Conservation (phyloP, 2,329 filamentous ascomycete species). For the Beauveria sp. region DNA sequence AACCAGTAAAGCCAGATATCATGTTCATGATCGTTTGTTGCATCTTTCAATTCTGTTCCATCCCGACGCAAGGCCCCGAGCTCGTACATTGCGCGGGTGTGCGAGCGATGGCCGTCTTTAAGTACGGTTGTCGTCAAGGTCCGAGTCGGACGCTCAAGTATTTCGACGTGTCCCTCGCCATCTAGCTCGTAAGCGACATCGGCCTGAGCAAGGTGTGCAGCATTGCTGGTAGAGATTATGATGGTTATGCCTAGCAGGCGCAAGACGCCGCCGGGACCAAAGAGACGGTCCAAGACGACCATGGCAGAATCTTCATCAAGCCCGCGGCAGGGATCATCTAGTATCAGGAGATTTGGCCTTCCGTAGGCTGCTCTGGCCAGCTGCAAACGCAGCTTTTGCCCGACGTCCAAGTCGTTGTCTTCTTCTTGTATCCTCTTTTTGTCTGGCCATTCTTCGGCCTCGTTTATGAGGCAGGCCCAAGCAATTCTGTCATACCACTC, state of each 20-base stretch:
- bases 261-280: neutral
- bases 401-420: neutral
- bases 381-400: neutral
- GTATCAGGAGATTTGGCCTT: neutral
- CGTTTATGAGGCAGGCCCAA: neutral
- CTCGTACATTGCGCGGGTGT: neutral
- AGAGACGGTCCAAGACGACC: neutral
- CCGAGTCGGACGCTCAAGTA: neutral
- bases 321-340: neutral
- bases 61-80: neutral
- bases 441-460: neutral
- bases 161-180: neutral
- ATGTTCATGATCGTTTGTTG: neutral
- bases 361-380: neutral
- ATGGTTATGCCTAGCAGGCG: neutral
- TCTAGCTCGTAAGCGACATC: neutral
- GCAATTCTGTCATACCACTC: neutral
- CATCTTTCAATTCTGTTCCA: neutral
- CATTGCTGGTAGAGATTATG: neutral
- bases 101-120: neutral
- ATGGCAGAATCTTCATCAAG: neutral
- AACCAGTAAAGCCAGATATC: conserved; percentile 1
- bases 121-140: neutral
- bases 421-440: neutral
- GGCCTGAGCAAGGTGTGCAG: neutral